A percentile compares a stretch with the other conserved stretches of the same genome.
Evolutionary conservation across 2,329 filamentous ascomycete species (phyloP).

Genomic region (Stenocarpella maydis): DNA sequence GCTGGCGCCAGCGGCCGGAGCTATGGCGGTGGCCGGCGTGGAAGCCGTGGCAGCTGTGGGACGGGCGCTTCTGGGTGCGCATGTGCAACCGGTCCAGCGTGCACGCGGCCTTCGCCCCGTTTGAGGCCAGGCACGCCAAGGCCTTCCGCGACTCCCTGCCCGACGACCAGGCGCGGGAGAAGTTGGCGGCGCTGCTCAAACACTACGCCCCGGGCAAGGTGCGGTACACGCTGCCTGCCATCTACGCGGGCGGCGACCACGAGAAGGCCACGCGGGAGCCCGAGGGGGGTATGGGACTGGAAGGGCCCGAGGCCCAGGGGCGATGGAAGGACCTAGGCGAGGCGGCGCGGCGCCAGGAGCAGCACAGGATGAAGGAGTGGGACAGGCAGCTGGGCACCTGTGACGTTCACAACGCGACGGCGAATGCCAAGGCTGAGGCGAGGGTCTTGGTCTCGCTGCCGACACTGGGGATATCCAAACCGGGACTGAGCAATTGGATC

Average conservation of each 20-base stretch:
- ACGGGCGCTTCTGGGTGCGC: conserved; percentile 70
- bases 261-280: conserved; percentile 37
- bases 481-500: conserved; percentile 57
- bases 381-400: neutral
- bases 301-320: conserved; percentile 1
- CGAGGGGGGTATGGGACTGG: conserved; percentile 33
- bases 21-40: conserved; percentile 43
- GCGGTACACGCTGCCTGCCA: conserved; percentile 62
- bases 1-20: conserved; percentile 17
- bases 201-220: conserved; percentile 62
- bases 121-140: conserved; percentile 53
- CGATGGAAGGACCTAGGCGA: conserved; percentile 9
- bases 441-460: conserved; percentile 61
- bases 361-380: neutral
- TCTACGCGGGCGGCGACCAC: conserved; percentile 56
- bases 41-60: conserved; percentile 56
- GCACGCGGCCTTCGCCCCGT: conserved; percentile 55
- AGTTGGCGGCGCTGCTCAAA: conserved; percentile 54
- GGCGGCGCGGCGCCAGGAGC: neutral
- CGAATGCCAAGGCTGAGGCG: conserved; percentile 31
- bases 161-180: conserved; percentile 42
- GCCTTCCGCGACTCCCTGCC: conserved; percentile 56
- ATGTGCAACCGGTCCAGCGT: conserved; percentile 53
- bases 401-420: neutral
- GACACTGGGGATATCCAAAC: conserved; percentile 57